phyloP scores from a whole-genome alignment of 306 rosid genomes.

The Ormosia semicastrata region DNA sequence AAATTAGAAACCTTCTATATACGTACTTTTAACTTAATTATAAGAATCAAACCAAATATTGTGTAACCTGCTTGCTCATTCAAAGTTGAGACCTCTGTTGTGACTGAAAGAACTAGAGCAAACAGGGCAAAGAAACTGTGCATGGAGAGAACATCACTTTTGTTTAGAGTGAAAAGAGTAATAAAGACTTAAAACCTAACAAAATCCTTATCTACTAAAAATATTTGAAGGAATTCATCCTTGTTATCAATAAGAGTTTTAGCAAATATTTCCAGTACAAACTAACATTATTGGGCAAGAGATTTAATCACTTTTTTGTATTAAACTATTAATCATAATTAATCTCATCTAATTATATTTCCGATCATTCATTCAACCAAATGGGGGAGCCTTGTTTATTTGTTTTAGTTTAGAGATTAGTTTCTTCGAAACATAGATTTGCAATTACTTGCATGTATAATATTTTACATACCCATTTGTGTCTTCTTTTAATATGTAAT shows the following conservation, averaged over 20 bases:
- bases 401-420: background rate
- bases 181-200: slow-evolving; percentile 40
- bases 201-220: slow-evolving; percentile 48
- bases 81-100: too few relatives aligned
- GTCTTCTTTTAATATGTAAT: background rate
- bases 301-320: background rate
- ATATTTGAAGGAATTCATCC: slow-evolving; percentile 74
- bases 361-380: background rate
- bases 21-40: too few relatives aligned
- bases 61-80: too few relatives aligned
- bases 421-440: background rate
- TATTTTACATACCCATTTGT: background rate
- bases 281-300: too few relatives aligned
- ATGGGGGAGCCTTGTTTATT: background rate
- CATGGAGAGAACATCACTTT: background rate
- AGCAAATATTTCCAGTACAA: slow-evolving; percentile 74
- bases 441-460: background rate
- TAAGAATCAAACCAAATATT: too few relatives aligned
- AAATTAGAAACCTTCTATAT: too few relatives aligned
- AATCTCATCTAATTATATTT: background rate
- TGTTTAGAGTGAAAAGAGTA: background rate
- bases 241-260: slow-evolving; percentile 79
- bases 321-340: background rate
- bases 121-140: background rate
- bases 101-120: too few relatives aligned